These are phyloP conservation scores for Periconia sp. DNA, from an alignment of 2,329 filamentous ascomycete species.

Conservation along the genomic window DNA sequence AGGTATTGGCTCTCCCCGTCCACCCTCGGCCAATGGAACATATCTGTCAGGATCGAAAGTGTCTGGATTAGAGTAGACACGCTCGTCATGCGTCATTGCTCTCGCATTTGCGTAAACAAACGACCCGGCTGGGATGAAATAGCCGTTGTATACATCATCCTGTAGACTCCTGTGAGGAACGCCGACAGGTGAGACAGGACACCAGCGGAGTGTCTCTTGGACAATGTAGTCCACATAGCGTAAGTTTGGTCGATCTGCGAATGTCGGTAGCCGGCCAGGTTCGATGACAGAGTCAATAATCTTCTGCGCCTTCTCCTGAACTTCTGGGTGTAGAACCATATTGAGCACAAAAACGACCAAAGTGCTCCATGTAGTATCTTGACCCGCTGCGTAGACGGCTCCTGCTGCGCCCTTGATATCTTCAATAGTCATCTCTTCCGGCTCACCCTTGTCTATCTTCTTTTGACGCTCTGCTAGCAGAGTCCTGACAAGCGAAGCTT, in stretches of 20 bases:
- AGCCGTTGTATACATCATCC: conserved; percentile 26
- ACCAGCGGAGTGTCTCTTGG: conserved; percentile 55
- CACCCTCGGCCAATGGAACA: no score
- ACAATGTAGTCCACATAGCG: conserved; percentile 55
- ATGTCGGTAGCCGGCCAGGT: conserved; percentile 51
- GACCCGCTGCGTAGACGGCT: conserved; percentile 58
- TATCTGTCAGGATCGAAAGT: no score
- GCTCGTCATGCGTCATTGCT: no score
- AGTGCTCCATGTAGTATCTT: conserved; percentile 54
- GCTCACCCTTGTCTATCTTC: conserved; percentile 29
- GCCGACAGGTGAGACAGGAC: conserved; percentile 50
- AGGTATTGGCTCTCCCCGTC: no score
- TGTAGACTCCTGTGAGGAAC: conserved; percentile 16
- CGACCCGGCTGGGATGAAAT: conserved; percentile 26
- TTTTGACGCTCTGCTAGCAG: conserved; percentile 33
- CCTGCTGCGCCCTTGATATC: no score
- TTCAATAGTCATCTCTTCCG: conserved; percentile 45
- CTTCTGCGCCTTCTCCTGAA: conserved; percentile 52
- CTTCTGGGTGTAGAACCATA: conserved; percentile 51
- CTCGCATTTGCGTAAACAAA: no score
- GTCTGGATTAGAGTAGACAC: no score
- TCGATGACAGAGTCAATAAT: conserved; percentile 56
- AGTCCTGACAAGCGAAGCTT: conserved; percentile 39
- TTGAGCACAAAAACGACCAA: conserved; percentile 52
- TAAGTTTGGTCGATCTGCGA: conserved; percentile 53